Conservation (phyloP, 1,284 basidiomycete species). For the Melampsora abietis-canadensis region DNA sequence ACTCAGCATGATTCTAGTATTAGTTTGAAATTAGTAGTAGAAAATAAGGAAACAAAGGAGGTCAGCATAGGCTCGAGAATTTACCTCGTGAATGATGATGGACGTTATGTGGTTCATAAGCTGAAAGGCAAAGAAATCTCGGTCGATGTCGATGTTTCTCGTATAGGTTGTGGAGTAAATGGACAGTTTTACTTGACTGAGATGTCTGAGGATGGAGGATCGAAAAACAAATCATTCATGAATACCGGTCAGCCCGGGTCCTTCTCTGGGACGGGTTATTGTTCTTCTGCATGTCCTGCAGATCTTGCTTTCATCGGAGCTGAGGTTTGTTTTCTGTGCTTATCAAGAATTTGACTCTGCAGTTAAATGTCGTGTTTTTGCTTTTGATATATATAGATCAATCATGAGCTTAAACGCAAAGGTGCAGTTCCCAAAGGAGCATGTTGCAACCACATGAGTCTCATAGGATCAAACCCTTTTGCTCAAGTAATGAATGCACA, state of each 20-base stretch:
- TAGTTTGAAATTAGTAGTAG: neutral
- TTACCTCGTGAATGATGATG: neutral
- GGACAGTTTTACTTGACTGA: slow-evolving; percentile 56
- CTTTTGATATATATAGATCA: slow-evolving; percentile 53
- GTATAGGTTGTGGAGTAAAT: slow-evolving; percentile 48
- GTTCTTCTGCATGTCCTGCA: slow-evolving; percentile 54
- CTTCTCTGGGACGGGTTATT: slow-evolving; percentile 50
- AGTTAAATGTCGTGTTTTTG: slow-evolving; percentile 46
- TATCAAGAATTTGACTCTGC: neutral
- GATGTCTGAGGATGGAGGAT: slow-evolving; percentile 49
- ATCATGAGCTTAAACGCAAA: slow-evolving; percentile 45
- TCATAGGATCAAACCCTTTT: slow-evolving; percentile 52
- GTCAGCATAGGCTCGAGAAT: neutral
- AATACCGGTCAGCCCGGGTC: neutral
- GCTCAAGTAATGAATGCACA: slow-evolving; percentile 14
- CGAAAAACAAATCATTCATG: slow-evolving; percentile 30
- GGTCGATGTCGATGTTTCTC: slow-evolving; percentile 32
- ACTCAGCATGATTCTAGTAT: neutral
- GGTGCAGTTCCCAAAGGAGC: slow-evolving; percentile 57
- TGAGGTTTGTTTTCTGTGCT: slow-evolving; percentile 53
- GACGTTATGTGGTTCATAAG: slow-evolving; percentile 5
- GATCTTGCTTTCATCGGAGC: slow-evolving; percentile 63
- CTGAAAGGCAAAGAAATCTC: slow-evolving; percentile 28
- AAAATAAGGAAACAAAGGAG: neutral
- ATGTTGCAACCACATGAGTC: slow-evolving; percentile 57